phyloP scores from a whole-genome alignment of 73 alveolate genomes.

The Paramecium pentaurelia region DNA sequence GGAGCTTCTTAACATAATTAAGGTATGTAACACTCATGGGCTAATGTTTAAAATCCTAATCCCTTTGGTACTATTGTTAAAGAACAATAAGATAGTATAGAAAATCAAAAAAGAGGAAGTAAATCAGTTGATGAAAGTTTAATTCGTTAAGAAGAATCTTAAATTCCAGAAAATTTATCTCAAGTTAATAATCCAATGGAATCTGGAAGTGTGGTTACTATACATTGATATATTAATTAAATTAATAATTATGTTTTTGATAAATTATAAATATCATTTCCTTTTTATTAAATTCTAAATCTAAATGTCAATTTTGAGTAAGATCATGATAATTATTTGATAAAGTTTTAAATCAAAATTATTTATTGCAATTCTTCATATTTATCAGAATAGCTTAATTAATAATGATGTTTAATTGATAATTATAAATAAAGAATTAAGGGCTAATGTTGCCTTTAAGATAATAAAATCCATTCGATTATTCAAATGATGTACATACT shows the following conservation, averaged over 20 bases:
- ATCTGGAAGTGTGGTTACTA: neutral
- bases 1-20: neutral
- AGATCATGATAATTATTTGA: neutral
- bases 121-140: constrained; percentile 14
- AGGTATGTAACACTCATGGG: constrained; percentile 29
- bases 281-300: neutral
- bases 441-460: too few species aligned
- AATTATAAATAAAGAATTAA: too few species aligned
- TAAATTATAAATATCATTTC: neutral
- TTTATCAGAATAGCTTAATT: too few species aligned
- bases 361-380: too few species aligned
- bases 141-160: neutral
- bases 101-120: neutral
- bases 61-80: neutral
- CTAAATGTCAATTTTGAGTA: neutral
- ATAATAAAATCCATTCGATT: too few species aligned
- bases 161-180: neutral
- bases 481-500: too few species aligned
- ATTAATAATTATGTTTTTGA: too few species aligned
- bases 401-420: too few species aligned
- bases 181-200: constrained; percentile 37
- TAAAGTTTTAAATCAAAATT: too few species aligned
- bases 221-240: neutral
- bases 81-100: neutral
- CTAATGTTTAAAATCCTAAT: neutral